Conservation (phyloP, 108 stramenopile genomes). For the Pseudonitzschia multistriata region DNA sequence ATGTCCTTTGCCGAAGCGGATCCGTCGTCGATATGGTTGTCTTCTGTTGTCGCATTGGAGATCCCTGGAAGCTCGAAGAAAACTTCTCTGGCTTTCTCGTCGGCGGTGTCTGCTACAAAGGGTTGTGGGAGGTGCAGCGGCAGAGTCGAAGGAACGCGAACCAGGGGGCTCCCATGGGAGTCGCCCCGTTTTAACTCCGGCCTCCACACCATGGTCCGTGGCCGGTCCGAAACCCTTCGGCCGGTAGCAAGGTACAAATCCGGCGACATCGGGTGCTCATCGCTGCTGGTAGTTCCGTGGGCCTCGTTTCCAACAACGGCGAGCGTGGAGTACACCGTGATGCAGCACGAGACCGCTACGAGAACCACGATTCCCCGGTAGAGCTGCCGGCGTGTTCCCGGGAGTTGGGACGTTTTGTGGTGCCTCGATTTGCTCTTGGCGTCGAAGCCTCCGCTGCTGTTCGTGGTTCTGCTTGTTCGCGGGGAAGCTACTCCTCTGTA, state of each 20-base stretch:
- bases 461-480: too few species aligned
- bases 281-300: background rate
- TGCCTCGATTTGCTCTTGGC: too few species aligned
- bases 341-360: background rate
- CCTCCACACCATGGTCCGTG: background rate
- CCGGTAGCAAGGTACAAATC: background rate
- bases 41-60: background rate
- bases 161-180: too few species aligned
- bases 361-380: background rate
- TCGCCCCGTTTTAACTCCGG: background rate
- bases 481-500: too few species aligned
- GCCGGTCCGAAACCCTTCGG: too few species aligned
- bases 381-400: background rate
- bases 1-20: background rate
- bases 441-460: too few species aligned
- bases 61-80: background rate
- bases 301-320: background rate
- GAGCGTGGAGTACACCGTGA: background rate
- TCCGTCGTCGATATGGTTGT: background rate
- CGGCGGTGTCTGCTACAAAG: background rate
- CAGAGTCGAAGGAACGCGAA: background rate
- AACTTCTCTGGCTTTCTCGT: background rate
- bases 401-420: background rate
- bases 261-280: background rate
- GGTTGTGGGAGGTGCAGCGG: background rate